These are phyloP conservation scores for Mycosarcoma maydis DNA, from an alignment of 1,284 basidiomycete genomes.

Conservation along the genomic window DNA sequence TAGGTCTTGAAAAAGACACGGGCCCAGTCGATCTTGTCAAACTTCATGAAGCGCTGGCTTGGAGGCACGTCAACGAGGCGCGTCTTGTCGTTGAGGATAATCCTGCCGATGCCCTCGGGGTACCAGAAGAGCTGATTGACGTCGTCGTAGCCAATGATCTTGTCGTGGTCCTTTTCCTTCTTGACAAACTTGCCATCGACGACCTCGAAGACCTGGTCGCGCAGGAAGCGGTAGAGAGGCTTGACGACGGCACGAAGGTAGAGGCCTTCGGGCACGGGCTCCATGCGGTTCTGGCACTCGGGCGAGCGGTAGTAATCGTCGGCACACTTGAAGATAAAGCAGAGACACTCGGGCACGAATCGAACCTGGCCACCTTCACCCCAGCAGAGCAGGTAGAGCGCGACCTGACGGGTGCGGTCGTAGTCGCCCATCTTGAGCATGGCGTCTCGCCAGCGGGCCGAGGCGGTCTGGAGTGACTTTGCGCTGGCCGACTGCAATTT, in stretches of 20 bases:
- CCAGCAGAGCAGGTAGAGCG: conserved; percentile 95
- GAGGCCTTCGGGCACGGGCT: conserved; percentile 92
- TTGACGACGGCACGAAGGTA: conserved; percentile 91
- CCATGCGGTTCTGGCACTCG: conserved; percentile 94
- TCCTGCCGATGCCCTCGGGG: conserved; percentile 95
- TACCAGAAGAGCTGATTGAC: conserved; percentile 99
- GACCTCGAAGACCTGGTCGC: conserved; percentile 97
- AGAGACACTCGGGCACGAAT: conserved; percentile 96
- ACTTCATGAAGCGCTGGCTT: conserved; percentile 67
- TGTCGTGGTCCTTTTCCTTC: conserved; percentile 89
- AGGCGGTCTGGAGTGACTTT: conserved; percentile 83
- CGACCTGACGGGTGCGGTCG: conserved; percentile 94
- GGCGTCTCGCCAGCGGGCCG: conserved; percentile 92
- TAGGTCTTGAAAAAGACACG: conserved; percentile 67
- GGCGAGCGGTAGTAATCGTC: conserved; percentile 99
- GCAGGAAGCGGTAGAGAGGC: conserved; percentile 95
- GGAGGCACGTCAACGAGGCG: conserved; percentile 71
- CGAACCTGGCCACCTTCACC: conserved; percentile 98
- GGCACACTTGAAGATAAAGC: conserved; percentile 99
- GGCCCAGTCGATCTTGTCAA: conserved; percentile 67
- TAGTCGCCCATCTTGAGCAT: conserved; percentile 99
- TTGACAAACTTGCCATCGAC: conserved; percentile 91
- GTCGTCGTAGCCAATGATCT: conserved; percentile 98
- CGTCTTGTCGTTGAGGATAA: conserved; percentile 83
- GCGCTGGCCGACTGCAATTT: conserved; percentile 74